Percentiles rank a stretch among this genome's conserved stretches.
These are phyloP conservation scores for Cairneyella variabilis DNA, from an alignment of 495 filamentous ascomycete species.

Conservation along the genomic window DNA sequence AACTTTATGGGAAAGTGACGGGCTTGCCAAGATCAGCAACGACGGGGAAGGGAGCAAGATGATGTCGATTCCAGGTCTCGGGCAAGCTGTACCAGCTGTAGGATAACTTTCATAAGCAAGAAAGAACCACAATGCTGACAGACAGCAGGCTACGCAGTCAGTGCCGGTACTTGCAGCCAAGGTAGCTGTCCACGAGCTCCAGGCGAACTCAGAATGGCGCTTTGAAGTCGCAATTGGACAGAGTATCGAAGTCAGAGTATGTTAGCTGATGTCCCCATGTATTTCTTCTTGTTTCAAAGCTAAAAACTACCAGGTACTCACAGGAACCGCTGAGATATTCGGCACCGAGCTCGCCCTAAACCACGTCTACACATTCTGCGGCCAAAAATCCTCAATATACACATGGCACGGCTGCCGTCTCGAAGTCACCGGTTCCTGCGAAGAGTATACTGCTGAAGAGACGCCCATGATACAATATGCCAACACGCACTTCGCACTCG, in stretches of 20 bases:
- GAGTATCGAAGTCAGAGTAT: constrained; percentile 58
- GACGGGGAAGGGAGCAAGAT: no score
- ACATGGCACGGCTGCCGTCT: constrained; percentile 87
- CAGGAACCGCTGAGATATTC: constrained; percentile 89
- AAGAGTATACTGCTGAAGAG: constrained; percentile 74
- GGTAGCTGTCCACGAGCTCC: constrained; percentile 30
- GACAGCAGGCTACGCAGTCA: constrained; percentile 22
- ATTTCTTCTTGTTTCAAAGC: constrained; percentile 15
- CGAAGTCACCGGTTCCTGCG: constrained; percentile 58
- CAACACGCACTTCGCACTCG: constrained; percentile 71
- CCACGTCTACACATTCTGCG: constrained; percentile 76
- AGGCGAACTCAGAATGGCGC: constrained; percentile 71
- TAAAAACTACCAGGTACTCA: constrained; percentile 54
- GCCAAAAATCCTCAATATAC: constrained; percentile 81
- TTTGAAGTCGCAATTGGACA: constrained; percentile 78
- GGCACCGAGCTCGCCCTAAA: constrained; percentile 87
- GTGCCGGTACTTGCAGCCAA: constrained; percentile 24
- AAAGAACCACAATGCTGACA: constrained; percentile 3
- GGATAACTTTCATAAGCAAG: not conserved
- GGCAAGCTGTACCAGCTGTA: constrained; percentile 43
- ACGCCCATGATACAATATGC: constrained; percentile 78
- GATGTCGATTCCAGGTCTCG: constrained; percentile 50
- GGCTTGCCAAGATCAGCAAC: no score
- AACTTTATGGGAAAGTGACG: no score
- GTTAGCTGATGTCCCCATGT: constrained; percentile 12